Evolutionary conservation across 208 protist species (phyloP).

Genomic region (Naegleria fowleri): DNA sequence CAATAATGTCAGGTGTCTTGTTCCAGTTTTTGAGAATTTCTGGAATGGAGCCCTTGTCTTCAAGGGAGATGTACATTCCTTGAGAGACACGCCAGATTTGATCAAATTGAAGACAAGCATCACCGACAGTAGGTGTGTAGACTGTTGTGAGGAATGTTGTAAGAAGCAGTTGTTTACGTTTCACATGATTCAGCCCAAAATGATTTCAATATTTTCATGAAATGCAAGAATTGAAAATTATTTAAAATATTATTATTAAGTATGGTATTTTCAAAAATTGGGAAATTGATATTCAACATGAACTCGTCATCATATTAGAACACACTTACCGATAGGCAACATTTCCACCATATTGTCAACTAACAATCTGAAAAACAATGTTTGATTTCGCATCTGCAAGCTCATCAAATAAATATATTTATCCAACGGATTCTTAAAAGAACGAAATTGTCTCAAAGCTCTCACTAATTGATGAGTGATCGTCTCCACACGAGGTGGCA

Average conservation of each 20-base stretch:
- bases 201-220: no score
- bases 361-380: slow-evolving; percentile 59
- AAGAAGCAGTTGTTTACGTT: no score
- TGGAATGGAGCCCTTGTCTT: slow-evolving; percentile 68
- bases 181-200: no score
- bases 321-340: slow-evolving; percentile 46
- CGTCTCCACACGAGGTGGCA: neutral
- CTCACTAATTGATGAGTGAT: slow-evolving; percentile 4
- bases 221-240: no score
- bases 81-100: slow-evolving; percentile 63
- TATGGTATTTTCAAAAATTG: no score
- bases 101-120: slow-evolving; percentile 81
- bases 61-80: slow-evolving; percentile 76
- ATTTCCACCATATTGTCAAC: slow-evolving; percentile 50
- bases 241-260: no score
- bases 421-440: slow-evolving; percentile 29
- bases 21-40: slow-evolving; percentile 66
- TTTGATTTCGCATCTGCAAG: slow-evolving; percentile 60
- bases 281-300: no score
- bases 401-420: slow-evolving; percentile 52
- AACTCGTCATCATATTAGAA: no score
- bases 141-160: neutral
- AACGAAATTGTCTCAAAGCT: slow-evolving; percentile 18
- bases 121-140: slow-evolving; percentile 53
- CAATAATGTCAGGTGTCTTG: slow-evolving; percentile 75